A percentile compares a stretch with the other conserved stretches of the same genome.
These are phyloP conservation scores for Venturiaceae sp. DNA, from an alignment of 2,329 filamentous ascomycete genomes.

Conservation along the genomic window DNA sequence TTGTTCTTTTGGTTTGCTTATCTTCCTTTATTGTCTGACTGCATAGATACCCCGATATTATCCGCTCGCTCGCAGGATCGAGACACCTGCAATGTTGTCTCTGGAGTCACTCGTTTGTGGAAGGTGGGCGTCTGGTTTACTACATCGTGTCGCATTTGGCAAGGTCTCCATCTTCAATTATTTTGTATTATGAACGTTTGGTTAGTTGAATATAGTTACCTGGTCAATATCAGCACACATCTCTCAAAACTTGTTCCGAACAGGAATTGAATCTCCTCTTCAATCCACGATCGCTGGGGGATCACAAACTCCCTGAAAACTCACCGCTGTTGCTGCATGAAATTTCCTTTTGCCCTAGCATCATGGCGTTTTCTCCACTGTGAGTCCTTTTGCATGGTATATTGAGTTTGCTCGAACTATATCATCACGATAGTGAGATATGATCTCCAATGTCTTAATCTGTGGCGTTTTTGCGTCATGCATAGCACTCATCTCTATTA, in stretches of 20 bases:
- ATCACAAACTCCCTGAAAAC: not conserved
- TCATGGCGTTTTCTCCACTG: not conserved
- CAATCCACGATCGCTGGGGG: not conserved
- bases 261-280: not conserved
- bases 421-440: not conserved
- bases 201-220: not conserved
- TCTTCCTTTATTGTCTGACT: not conserved
- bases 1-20: not conserved
- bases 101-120: not conserved
- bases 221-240: too few species aligned
- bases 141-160: not conserved
- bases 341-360: not conserved
- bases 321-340: not conserved
- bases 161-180: not conserved
- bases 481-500: not conserved
- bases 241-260: not conserved
- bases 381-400: not conserved
- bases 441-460: not conserved
- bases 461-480: constrained; percentile 2
- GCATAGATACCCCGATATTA: constrained; percentile 1
- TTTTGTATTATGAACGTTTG: not conserved
- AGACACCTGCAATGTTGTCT: not conserved
- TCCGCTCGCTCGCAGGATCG: not conserved
- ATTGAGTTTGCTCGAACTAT: constrained; percentile 1
- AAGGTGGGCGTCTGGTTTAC: not conserved